A percentile compares a stretch with the other conserved stretches of the same genome.
Evolutionary conservation across 2,329 filamentous ascomycete genomes (phyloP).

Genomic region (Orbilia blumenaviensis): DNA sequence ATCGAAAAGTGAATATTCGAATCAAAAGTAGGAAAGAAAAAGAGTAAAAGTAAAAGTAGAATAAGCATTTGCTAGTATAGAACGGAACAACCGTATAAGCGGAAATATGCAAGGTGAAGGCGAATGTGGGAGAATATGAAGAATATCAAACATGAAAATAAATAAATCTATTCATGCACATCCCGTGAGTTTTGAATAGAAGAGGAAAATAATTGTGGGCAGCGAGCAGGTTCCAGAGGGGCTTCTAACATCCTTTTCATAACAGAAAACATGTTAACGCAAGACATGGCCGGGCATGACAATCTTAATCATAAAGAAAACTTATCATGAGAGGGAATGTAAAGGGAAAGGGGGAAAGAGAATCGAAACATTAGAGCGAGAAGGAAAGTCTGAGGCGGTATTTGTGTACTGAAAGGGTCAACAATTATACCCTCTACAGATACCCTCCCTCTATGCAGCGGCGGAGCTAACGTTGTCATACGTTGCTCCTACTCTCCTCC

Average conservation of each 20-base stretch:
- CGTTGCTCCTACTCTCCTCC: conserved; percentile 10
- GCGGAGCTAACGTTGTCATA: neutral
- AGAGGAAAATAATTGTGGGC: neutral
- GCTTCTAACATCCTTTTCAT: neutral
- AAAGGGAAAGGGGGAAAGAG: neutral
- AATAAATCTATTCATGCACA: neutral
- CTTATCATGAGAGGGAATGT: neutral
- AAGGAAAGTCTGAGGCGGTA: neutral
- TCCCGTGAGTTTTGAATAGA: neutral
- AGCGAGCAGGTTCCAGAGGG: neutral
- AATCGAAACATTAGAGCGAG: neutral
- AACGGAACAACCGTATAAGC: neutral
- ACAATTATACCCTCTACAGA: conserved; percentile 1
- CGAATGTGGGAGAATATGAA: neutral
- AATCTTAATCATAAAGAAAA: conserved; percentile 13
- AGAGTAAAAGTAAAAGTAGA: neutral
- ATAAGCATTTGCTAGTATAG: neutral
- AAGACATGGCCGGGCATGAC: conserved; percentile 2
- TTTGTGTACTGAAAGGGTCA: neutral
- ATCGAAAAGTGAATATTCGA: neutral
- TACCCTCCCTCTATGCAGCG: neutral
- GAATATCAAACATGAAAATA: neutral
- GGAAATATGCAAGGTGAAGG: neutral
- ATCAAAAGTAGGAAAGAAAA: too few species aligned
- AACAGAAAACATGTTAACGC: conserved; percentile 5